Base-by-base conservation (phyloP, 768 basidiomycete species). In the Wakefieldia striispora region DNA sequence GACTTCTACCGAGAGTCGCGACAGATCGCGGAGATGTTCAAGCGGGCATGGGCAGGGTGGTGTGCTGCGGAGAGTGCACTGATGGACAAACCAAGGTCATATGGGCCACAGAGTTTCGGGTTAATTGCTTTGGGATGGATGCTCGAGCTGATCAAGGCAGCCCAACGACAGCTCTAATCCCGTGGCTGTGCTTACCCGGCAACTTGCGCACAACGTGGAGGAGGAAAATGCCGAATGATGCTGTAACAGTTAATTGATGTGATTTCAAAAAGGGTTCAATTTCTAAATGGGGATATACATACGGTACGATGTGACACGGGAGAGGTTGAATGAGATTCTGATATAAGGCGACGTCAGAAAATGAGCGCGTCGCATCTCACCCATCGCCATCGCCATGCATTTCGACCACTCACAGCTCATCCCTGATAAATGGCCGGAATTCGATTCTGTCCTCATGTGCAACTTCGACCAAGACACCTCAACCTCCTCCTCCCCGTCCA, bases 11-110 rank as follows among this genome's bases (percentile, higher is more conserved):
- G 57, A 1, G 57, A 70, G 52, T 43, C 61, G 36, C 66, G 60
- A 21, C 64, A 61, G 17, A 57, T 65, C 4, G 66, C 57, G 1
- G 63, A 56, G 40, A 49, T 53, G 35, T 74, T 75, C 50, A 59
- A 54, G 50, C 73, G 76, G 16, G 69, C 74, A 13, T 77, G 71
- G 70, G 71, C 70, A 1, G 78, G 67, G 0, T 79, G 77, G 78
- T 53, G 63, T 6, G 69, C 69, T 6, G 72, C 74, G 0, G 69
- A 70, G 52, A 62, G 58, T 2, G 40, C 37, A 10, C 34, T 75
- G 16, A 43, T 37, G 39, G 51, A 54, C 0, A 61, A 68, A 13
- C 57, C 62, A 14, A 50, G 21, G 4, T 43, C 43, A 40, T 79
- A 70, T 50, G 77, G 77, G 1, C 60, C 72, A 7, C 70, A 70